Percentiles rank a stretch among this genome's conserved stretches.
Conservation (phyloP, 345 rosid species). For the Excoecaria cochinchinensis region DNA sequence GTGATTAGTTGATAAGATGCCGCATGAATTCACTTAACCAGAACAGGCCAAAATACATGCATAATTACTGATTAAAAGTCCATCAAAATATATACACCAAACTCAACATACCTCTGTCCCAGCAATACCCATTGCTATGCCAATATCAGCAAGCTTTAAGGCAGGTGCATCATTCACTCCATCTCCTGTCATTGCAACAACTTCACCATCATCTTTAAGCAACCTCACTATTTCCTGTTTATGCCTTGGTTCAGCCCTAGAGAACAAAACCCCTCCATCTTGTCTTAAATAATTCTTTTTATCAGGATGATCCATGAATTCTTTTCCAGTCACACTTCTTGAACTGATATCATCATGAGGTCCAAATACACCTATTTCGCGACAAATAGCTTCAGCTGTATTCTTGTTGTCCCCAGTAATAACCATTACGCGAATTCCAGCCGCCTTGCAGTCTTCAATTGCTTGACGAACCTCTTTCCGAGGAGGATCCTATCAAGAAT, state of each 20-base stretch:
- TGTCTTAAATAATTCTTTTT: constrained; percentile 62
- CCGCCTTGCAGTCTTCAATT: constrained; percentile 88
- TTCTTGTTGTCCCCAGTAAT: constrained; percentile 93
- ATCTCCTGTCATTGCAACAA: constrained; percentile 99
- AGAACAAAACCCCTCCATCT: constrained; percentile 77
- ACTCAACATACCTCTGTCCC: constrained; percentile 76
- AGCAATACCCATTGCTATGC: constrained; percentile 95
- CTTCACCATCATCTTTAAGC: constrained; percentile 98
- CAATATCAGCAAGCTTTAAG: constrained; percentile 93
- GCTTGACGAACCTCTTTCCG: constrained; percentile 93
- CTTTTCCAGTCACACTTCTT: constrained; percentile 80
- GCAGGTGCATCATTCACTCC: constrained; percentile 99
- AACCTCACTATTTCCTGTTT: constrained; percentile 96
- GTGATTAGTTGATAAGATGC: neutral
- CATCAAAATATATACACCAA: neutral
- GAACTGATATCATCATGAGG: constrained; percentile 55
- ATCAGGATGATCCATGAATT: constrained; percentile 60
- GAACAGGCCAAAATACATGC: neutral
- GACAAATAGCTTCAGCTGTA: constrained; percentile 96
- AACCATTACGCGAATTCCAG: constrained; percentile 98
- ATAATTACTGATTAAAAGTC: neutral
- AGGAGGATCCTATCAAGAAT: constrained; percentile 78
- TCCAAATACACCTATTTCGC: constrained; percentile 90
- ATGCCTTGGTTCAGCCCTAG: constrained; percentile 97
- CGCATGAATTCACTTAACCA: neutral